Percentiles rank a stretch among this genome's conserved stretches.
Evolutionary conservation across 2,329 filamentous ascomycete species (phyloP).

Genomic region (Tolypocladium tropicale): DNA sequence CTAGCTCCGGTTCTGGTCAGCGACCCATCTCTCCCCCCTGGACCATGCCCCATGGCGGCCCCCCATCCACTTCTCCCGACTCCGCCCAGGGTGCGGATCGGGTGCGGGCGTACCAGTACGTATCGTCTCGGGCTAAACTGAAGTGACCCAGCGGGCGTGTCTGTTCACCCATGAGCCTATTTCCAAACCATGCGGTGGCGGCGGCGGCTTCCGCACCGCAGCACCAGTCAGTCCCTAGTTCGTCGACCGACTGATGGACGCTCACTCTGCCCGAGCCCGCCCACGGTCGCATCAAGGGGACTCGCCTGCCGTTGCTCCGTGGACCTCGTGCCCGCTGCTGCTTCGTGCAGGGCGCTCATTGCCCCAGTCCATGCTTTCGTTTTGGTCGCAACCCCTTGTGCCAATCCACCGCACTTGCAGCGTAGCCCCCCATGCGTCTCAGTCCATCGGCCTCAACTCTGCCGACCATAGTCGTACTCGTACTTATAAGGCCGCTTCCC

Average conservation of each 20-base stretch:
- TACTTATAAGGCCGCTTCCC: neutral
- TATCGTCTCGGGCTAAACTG: neutral
- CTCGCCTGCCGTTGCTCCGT: neutral
- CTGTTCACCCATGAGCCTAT: neutral
- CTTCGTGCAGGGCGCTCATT: neutral
- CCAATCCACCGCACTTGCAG: neutral
- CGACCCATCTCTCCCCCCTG: neutral
- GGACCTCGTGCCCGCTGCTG: neutral
- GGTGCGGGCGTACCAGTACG: neutral
- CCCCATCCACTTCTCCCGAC: neutral
- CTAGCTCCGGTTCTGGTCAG: neutral
- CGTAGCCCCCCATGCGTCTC: neutral
- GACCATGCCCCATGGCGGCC: neutral
- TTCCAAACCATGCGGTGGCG: neutral
- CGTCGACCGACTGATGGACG: neutral
- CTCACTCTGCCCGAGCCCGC: neutral
- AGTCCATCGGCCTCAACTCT: conserved; percentile 4
- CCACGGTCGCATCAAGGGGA: neutral
- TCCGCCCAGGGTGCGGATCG: neutral
- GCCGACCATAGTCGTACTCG: no score
- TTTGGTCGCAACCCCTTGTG: neutral
- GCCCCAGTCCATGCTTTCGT: neutral
- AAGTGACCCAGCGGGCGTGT: neutral
- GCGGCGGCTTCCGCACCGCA: neutral
- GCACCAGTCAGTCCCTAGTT: neutral